Percentiles rank a stretch among this genome's conserved stretches.
phyloP scores from a whole-genome alignment of 225 moss, liverwort and hornwort species.

The Sphagnum tenellum region DNA sequence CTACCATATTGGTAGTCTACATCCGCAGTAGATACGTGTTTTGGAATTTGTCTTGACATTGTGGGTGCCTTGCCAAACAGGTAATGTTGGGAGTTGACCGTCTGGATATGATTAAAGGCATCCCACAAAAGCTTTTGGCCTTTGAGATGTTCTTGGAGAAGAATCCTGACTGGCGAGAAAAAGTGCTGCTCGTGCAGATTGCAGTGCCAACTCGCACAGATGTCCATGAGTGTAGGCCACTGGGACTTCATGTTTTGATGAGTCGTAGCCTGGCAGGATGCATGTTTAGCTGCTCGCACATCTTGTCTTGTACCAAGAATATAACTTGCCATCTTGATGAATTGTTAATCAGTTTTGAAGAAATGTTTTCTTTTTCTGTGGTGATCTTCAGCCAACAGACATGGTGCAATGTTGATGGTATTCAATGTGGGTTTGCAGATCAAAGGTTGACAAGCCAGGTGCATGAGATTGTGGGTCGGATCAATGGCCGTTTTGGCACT shows the following conservation, averaged over 20 bases:
- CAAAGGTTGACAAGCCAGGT: constrained; percentile 76
- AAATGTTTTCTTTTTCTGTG: too few species aligned
- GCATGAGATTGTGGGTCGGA: constrained; percentile 91
- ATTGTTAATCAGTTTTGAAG: neutral
- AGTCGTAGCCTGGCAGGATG: too few species aligned
- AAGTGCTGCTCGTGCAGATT: constrained; percentile 86
- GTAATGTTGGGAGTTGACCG: constrained; percentile 90
- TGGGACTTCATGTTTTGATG: neutral
- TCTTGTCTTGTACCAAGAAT: too few species aligned
- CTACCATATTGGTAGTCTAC: too few species aligned
- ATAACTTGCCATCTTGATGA: too few species aligned
- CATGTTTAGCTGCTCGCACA: too few species aligned
- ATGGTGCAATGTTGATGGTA: too few species aligned
- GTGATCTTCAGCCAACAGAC: too few species aligned
- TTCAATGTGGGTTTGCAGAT: constrained; percentile 24
- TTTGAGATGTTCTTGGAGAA: constrained; percentile 92
- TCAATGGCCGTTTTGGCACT: constrained; percentile 73
- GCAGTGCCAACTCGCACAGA: constrained; percentile 84
- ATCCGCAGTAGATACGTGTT: neutral
- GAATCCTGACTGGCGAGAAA: constrained; percentile 83
- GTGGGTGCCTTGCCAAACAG: constrained; percentile 7
- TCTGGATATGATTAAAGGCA: constrained; percentile 89
- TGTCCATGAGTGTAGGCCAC: constrained; percentile 51
- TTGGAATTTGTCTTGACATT: too few species aligned
- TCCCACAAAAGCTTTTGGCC: constrained; percentile 80